phyloP scores from a whole-genome alignment of 352 stramenopile species.

The Pythium graminicola region DNA sequence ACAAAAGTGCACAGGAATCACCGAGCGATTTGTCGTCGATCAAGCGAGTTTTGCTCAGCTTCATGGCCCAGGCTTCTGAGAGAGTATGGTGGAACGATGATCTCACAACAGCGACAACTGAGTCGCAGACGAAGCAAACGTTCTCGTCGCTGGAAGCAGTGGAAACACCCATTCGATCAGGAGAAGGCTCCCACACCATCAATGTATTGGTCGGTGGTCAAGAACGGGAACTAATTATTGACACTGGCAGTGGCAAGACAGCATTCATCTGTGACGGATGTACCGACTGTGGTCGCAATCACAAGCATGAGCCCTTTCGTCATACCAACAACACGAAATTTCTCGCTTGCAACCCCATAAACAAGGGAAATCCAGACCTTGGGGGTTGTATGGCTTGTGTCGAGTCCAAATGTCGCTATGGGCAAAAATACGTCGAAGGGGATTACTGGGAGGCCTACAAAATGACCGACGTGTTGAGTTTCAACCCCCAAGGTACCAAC shows the following conservation, averaged over 20 bases:
- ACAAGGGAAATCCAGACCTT: slow-evolving; percentile 27
- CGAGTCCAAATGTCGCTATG: slow-evolving; percentile 82
- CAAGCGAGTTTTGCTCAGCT: neutral
- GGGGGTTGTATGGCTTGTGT: slow-evolving; percentile 28
- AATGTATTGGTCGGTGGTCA: slow-evolving; percentile 57
- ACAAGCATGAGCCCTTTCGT: slow-evolving; percentile 75
- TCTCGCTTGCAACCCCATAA: slow-evolving; percentile 30
- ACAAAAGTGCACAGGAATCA: neutral
- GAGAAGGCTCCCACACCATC: slow-evolving; percentile 70
- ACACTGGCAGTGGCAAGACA: slow-evolving; percentile 94
- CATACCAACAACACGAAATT: slow-evolving; percentile 44
- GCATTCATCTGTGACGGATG: slow-evolving; percentile 94
- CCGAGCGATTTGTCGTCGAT: neutral
- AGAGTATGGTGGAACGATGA: slow-evolving; percentile 1
- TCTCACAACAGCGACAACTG: no score
- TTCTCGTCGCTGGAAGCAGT: slow-evolving; percentile 15
- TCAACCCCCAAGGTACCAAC: slow-evolving; percentile 19
- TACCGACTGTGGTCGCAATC: slow-evolving; percentile 74
- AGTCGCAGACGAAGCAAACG: neutral
- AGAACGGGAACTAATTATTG: slow-evolving; percentile 89
- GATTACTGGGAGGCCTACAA: slow-evolving; percentile 90
- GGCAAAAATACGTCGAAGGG: slow-evolving; percentile 91
- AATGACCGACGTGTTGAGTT: slow-evolving; percentile 63
- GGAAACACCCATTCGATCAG: slow-evolving; percentile 36
- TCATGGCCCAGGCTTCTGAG: neutral